Base-by-base conservation (phyloP, 345 rosid species). In the Acer negundo region DNA sequence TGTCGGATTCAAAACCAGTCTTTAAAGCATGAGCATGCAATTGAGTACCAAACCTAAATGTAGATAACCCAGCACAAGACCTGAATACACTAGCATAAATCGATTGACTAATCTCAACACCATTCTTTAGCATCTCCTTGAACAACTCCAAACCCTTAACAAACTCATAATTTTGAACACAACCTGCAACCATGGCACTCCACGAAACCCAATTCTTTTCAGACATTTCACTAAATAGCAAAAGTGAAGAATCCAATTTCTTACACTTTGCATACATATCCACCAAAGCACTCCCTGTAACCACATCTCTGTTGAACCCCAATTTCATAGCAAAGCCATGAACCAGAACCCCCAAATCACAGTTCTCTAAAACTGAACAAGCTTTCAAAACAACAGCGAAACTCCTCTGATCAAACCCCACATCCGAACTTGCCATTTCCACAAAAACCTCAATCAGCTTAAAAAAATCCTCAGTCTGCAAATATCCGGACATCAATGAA, bases 241-340 rank as follows among this genome's bases (percentile, higher is more conserved):
- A 77, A 73, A 93, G 74, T 0, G 99, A 90, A 67, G 80, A 83
- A 61, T 85, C 82, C 70, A 92, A 73, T 71, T 89, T 86, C 78
- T 84, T 88, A 66, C 96, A 91, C 80, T 95, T 95, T 0, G 91
- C 96, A 82, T 95, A 95, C 99, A 93, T 93, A 82, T 90, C 94
- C 73, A 95, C 85, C 78, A 93, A 82, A 58, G 99, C 96, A 88
- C 93, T 90, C 0, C 91, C 95, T 4, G 94, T 77, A 26, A 92
- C 86, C 66, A 93, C 96, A 81, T 95, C 89, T 69, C 55, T 68
- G 74, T 87, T 85, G 69, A 80, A 88, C 72, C 96, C 98, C 76
- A 79, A 62, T 80, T 80, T 80, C 19, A 91, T 81, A 3, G 86
- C 78, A 73, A 84, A 44, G n/a, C 90, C 91, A 79, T 95, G 99